phyloP scores from a whole-genome alignment of 164 flowering plant genomes.

The Vitis rupestris region DNA sequence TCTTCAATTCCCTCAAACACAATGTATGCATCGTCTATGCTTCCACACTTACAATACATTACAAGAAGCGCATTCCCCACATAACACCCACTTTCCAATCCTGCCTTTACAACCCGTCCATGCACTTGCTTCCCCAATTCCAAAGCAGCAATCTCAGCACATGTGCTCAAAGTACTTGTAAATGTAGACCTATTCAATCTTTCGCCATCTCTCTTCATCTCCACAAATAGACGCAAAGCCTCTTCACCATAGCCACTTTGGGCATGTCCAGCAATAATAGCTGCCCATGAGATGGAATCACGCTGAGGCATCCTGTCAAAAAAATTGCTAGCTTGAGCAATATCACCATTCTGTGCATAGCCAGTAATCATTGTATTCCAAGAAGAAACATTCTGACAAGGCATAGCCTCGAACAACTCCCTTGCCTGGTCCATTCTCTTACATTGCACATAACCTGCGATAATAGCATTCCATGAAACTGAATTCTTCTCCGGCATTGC shows the following conservation, averaged over 20 bases:
- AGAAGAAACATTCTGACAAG: constrained; percentile 61
- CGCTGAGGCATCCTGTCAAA: constrained; percentile 75
- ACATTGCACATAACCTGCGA: constrained; percentile 72
- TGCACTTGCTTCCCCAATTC: constrained; percentile 86
- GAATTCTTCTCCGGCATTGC: constrained; percentile 77
- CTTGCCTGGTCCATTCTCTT: constrained; percentile 63
- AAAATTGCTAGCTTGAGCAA: constrained; percentile 52
- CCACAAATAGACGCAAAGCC: constrained; percentile 60
- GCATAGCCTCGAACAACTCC: constrained; percentile 82
- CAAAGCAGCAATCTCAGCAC: constrained; percentile 78
- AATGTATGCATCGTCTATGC: constrained; percentile 71
- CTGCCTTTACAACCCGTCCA: constrained; percentile 69
- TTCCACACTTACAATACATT: constrained; percentile 92
- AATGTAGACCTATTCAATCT: constrained; percentile 62
- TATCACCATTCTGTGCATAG: constrained; percentile 71
- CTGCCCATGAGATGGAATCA: constrained; percentile 94
- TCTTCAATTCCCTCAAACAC: constrained; percentile 59
- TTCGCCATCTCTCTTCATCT: constrained; percentile 71
- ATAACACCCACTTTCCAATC: constrained; percentile 63
- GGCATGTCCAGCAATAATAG: constrained; percentile 82
- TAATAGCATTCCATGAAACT: constrained; percentile 92
- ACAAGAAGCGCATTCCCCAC: constrained; percentile 90
- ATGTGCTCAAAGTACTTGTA: constrained; percentile 67
- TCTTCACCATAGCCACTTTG: constrained; percentile 69
- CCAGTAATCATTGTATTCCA: constrained; percentile 98